A percentile compares a stretch with the other conserved stretches of the same genome.
phyloP scores from a whole-genome alignment of 352 stramenopile genomes.

The Globisporangium paddicum region DNA sequence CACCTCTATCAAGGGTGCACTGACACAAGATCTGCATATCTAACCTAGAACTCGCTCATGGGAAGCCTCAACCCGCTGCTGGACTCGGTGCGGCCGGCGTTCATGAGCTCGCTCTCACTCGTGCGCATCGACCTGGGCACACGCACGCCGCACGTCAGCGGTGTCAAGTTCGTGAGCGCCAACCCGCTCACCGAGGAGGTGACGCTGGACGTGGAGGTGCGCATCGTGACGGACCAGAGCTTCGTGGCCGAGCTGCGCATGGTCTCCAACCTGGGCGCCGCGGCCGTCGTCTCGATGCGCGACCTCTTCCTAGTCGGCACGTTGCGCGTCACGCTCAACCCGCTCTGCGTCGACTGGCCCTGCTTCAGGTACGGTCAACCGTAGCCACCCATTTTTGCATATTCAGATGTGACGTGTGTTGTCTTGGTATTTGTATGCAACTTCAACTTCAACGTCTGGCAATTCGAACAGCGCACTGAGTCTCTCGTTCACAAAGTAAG shows the following conservation, averaged over 20 bases:
- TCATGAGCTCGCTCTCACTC: conserved; percentile 63
- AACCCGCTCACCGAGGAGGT: conserved; percentile 56
- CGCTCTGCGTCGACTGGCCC: conserved; percentile 59
- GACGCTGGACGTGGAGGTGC: conserved; percentile 63
- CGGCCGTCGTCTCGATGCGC: conserved; percentile 48
- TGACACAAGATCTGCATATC: no score
- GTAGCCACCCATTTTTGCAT: no score
- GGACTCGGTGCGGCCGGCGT: conserved; percentile 50
- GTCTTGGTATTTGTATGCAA: background rate
- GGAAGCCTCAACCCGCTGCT: conserved; percentile 56
- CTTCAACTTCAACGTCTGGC: background rate
- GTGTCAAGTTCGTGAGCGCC: conserved; percentile 67
- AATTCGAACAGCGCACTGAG: conserved; percentile 40
- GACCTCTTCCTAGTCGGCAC: conserved; percentile 69
- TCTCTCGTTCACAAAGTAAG: conserved; percentile 70
- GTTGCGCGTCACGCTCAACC: conserved; percentile 66
- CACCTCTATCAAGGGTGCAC: no score
- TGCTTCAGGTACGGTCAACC: conserved; percentile 62
- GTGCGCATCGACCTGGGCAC: conserved; percentile 54
- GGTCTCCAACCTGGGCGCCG: conserved; percentile 53
- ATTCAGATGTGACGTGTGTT: background rate
- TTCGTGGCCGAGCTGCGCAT: conserved; percentile 64
- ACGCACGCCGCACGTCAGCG: conserved; percentile 49
- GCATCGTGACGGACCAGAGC: conserved; percentile 54
- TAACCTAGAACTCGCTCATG: conserved; percentile 66